Evolutionary conservation across 2,329 filamentous ascomycete species (phyloP), one percentile per base, ranked within the genome.

Genomic region (Elsinoe arachidis): DNA sequence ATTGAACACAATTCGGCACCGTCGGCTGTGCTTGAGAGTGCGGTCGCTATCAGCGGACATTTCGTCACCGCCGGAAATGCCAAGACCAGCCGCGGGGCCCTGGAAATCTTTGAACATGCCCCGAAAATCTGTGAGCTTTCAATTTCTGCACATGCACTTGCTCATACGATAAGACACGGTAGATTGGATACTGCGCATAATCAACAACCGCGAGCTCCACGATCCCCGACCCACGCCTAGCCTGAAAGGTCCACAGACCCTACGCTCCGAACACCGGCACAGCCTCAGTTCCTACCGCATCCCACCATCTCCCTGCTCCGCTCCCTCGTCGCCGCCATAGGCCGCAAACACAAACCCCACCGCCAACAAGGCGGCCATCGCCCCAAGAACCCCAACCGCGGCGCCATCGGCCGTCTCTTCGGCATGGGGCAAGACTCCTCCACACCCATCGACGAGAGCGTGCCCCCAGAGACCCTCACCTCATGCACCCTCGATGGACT

Each of bases 371-470:
- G 59, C 63, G 70, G 70, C 61, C 56, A 61, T 57, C 61, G 60
- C 19, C 57, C 26, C 15, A 53, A 54, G 51, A 64, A 63, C 58
- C 58, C 59, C 35, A 56, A 58, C 43, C 58, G 67, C 56, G 62
- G 61, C 49, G 62, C 63, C 63, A 60, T 58, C 38, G 60, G 62
- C 33, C 39, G 58, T 14, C 58, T 63, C 57, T 63, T 62, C 43
- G 30, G 54, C 54, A 96, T 96, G 92, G 91, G 91, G 59, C 90
- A 96, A 71, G 89, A 95, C 68, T 79, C 84, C 63, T 95, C 88
- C 21, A 78, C 75, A 33, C 74, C 80, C 56, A 71, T 91, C 61
- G 81, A 85, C 66, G 83, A 87, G 61, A 78, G 79, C 61, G 82
- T 81, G 21, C 75, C 75, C 37, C 83, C 92, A 1, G 68, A 77